Evolutionary conservation across 1,284 basidiomycete species (phyloP).

Genomic region (Veloboletus limbatus): DNA sequence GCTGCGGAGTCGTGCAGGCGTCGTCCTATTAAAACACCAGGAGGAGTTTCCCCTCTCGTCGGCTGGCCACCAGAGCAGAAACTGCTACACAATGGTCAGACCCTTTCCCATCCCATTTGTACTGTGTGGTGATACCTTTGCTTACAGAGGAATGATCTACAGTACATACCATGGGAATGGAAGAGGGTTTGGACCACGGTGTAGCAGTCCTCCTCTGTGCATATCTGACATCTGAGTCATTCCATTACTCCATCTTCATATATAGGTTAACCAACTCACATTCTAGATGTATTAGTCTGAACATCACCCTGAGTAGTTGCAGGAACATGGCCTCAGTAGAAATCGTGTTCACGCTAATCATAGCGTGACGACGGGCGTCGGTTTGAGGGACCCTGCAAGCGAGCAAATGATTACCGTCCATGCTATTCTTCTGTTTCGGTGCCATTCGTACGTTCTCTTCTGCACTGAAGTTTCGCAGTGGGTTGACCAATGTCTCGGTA

Average conservation of each 20-base stretch:
- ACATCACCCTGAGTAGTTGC: background rate
- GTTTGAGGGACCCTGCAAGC: background rate
- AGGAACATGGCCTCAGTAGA: background rate
- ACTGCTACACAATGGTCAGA: conserved; percentile 31
- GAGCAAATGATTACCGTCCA: background rate
- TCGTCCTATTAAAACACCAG: conserved; percentile 11
- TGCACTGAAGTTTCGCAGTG: background rate
- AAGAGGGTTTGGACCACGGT: conserved; percentile 28
- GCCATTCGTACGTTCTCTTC: conserved; percentile 2
- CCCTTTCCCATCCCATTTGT: conserved; percentile 29
- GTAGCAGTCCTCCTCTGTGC: conserved; percentile 12
- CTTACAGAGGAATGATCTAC: conserved; percentile 14
- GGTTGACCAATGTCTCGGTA: background rate
- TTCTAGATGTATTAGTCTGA: background rate
- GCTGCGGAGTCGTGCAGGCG: background rate
- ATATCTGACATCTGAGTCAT: conserved; percentile 1
- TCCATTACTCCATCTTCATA: background rate
- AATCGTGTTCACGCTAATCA: background rate
- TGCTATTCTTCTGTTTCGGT: background rate
- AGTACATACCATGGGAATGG: conserved; percentile 35
- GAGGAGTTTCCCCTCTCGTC: background rate
- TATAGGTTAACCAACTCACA: conserved; percentile 4
- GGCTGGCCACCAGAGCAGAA: conserved; percentile 12
- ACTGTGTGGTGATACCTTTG: conserved; percentile 23
- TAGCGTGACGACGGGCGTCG: background rate